Conservation (phyloP, 441 rosid species). For the Populus hybrid region DNA sequence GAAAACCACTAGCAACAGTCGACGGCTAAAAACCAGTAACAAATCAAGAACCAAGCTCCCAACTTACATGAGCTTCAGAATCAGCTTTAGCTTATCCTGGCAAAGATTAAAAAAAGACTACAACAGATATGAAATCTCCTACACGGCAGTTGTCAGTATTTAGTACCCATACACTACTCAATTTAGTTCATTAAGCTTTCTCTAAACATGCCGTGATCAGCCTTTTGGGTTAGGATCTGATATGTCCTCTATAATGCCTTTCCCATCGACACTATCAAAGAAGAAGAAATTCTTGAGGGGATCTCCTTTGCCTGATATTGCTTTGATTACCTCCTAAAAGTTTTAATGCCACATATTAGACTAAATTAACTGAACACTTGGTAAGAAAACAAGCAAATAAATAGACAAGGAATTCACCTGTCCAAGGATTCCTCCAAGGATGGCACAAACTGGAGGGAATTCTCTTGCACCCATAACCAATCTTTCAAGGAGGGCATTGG, state of each 20-base stretch:
- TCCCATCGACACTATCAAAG: slow-evolving; percentile 49
- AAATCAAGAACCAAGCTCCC: not conserved
- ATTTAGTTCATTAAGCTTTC: not conserved
- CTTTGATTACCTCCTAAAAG: slow-evolving; percentile 82
- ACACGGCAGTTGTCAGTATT: not conserved
- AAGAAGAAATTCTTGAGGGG: slow-evolving; percentile 75
- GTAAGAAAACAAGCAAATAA: not conserved
- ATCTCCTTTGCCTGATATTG: slow-evolving; percentile 83
- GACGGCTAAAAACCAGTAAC: not conserved
- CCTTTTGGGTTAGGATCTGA: slow-evolving; percentile 31
- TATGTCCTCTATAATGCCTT: slow-evolving; percentile 70
- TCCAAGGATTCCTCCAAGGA: slow-evolving; percentile 81
- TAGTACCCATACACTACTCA: not conserved
- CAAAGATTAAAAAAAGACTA: not conserved
- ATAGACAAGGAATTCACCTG: slow-evolving; percentile 43
- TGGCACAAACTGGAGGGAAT: slow-evolving; percentile 86
- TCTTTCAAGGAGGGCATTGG: slow-evolving; percentile 62
- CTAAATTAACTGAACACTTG: not conserved
- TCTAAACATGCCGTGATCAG: slow-evolving; percentile 11
- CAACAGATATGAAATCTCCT: not conserved
- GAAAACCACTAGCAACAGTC: not conserved
- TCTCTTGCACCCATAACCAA: slow-evolving; percentile 45
- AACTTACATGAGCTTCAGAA: not conserved
- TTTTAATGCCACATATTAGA: slow-evolving; percentile 12
- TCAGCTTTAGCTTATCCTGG: slow-evolving; percentile 3